Conservation (phyloP, 2,329 filamentous ascomycete species). For the Penicillium vulpinum region DNA sequence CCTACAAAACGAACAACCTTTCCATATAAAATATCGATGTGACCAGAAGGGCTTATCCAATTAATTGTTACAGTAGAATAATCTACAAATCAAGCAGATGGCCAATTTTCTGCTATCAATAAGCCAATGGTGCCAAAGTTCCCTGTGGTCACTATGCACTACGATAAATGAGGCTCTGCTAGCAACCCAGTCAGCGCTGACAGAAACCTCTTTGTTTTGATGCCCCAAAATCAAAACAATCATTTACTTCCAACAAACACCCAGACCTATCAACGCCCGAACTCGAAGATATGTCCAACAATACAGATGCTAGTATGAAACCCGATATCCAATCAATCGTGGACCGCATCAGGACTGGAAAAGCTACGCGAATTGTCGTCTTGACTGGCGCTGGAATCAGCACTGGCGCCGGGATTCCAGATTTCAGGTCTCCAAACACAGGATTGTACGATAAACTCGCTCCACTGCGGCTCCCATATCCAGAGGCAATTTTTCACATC, state of each 20-base stretch:
- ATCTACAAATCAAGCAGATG: no score
- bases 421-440: constrained; percentile 82
- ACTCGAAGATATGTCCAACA: background rate
- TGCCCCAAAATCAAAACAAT: background rate
- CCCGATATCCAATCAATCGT: constrained; percentile 13
- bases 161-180: constrained; percentile 5
- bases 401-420: constrained; percentile 64
- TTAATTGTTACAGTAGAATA: no score
- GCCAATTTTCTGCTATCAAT: no score
- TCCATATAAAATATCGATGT: no score
- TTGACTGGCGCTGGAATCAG: constrained; percentile 71
- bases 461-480: constrained; percentile 73
- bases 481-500: constrained; percentile 86
- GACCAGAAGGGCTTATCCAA: no score
- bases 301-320: background rate
- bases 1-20: no score
- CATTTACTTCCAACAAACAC: background rate
- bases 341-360: constrained; percentile 15
- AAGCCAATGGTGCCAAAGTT: no score
- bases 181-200: background rate
- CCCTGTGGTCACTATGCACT: no score
- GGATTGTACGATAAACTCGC: constrained; percentile 84
- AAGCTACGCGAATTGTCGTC: constrained; percentile 22
- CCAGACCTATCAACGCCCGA: background rate
- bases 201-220: background rate